These are phyloP conservation scores for Moricandia moricandioides DNA, from an alignment of 345 rosid genomes.

Conservation along the genomic window DNA sequence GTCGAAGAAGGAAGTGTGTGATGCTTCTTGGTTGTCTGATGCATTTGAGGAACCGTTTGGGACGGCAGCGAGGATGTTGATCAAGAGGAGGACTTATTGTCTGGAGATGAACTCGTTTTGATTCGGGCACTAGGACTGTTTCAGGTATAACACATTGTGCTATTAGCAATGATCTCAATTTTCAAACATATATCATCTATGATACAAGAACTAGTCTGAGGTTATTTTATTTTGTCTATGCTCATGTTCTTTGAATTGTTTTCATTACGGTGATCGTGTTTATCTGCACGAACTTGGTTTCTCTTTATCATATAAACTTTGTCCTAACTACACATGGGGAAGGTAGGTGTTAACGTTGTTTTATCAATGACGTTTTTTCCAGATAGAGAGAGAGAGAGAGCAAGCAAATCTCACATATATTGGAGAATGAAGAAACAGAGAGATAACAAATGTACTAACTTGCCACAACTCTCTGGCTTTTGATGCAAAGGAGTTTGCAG, in stretches of 20 bases:
- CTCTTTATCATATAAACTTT: background rate
- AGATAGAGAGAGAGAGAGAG: slow-evolving; percentile 9
- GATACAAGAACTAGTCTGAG: background rate
- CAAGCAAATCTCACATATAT: background rate
- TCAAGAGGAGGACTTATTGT: slow-evolving; percentile 88
- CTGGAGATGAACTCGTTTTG: slow-evolving; percentile 98
- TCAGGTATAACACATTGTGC: slow-evolving; percentile 18
- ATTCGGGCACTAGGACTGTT: slow-evolving; percentile 24
- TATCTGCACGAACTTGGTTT: background rate
- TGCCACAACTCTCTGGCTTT: background rate
- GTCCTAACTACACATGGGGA: background rate
- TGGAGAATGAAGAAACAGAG: slow-evolving; percentile 7
- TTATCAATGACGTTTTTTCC: background rate
- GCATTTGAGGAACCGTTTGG: slow-evolving; percentile 88
- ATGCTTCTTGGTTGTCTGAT: slow-evolving; percentile 66
- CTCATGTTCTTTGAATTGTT: background rate
- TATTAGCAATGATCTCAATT: background rate
- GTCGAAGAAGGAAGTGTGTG: slow-evolving; percentile 61
- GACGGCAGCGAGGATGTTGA: slow-evolving; percentile 81
- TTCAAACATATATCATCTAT: background rate
- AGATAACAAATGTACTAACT: slow-evolving; percentile 2
- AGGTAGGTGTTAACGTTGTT: background rate
- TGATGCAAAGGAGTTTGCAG: background rate
- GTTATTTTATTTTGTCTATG: background rate
- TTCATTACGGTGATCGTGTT: background rate